Evolutionary conservation across 805 yeast genomes (phyloP).

Genomic region (Candida germanica): DNA sequence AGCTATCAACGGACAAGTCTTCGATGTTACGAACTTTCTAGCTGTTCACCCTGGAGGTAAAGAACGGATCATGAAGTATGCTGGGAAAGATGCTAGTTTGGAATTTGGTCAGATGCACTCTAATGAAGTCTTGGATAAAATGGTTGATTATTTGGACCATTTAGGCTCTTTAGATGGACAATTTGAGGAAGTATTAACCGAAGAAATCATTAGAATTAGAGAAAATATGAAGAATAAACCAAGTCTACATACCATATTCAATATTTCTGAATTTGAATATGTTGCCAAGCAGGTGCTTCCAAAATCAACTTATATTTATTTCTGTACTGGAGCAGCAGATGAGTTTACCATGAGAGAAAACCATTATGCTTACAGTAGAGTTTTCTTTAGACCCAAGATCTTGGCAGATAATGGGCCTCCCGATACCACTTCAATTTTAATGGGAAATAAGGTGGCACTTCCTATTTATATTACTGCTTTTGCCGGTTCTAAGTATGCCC

Average conservation of each 20-base stretch:
- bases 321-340: slow-evolving; percentile 72
- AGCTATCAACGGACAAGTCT: slow-evolving; percentile 30
- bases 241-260: slow-evolving; percentile 19
- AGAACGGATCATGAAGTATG: slow-evolving; percentile 39
- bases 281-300: slow-evolving; percentile 34
- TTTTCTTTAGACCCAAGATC: slow-evolving; percentile 79
- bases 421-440: slow-evolving; percentile 15
- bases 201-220: slow-evolving; percentile 7
- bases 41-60: slow-evolving; percentile 53
- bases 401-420: slow-evolving; percentile 43
- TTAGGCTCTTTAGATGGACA: slow-evolving; percentile 12
- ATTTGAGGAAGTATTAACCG: slow-evolving; percentile 11
- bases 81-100: slow-evolving; percentile 60
- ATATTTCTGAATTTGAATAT: slow-evolving; percentile 35
- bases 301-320: slow-evolving; percentile 30
- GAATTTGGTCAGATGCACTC: slow-evolving; percentile 41
- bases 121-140: slow-evolving; percentile 17
- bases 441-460: slow-evolving; percentile 18
- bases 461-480: slow-evolving; percentile 34
- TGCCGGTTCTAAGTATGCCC: slow-evolving; percentile 28
- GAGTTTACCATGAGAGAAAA: slow-evolving; percentile 83
- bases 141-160: slow-evolving; percentile 6
- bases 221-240: slow-evolving; percentile 11
- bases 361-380: slow-evolving; percentile 79
- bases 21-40: slow-evolving; percentile 37